Base-by-base conservation (phyloP, 192 early-diverging fungal species). In the Obelidium mucronatum region DNA sequence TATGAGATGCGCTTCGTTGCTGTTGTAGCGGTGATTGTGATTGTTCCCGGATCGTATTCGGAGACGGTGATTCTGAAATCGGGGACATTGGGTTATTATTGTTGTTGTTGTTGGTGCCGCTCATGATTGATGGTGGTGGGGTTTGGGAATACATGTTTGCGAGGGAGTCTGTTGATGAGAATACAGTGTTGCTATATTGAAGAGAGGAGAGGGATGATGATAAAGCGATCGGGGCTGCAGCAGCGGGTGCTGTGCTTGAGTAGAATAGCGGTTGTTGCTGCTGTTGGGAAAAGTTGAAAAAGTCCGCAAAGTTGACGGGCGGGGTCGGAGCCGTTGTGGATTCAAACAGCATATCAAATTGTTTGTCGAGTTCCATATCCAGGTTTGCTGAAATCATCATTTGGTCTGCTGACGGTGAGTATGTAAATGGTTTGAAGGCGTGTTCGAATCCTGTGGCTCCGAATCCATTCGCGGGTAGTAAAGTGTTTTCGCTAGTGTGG, bases 121-220 rank as follows among this genome's bases (percentile, higher is more conserved):
- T n/a, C 15, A 52, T 17, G 15, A 13, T 52, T 52, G 51, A 15
- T n/a, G 64, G 2, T 1, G 67, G 67, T 24, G 67, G 67, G 22
- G 67, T 69, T 36, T 69, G 67, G 42, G 67, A 69, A 51, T 52
- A 53, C 48, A 54, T 31, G 24, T 48, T 53, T 54, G 67, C 24
- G 26, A 69, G 24, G 33, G 35, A 40, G 19, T 24, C 67, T 33
- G 52, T 69, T 30, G 42, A 34, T 24, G 42, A 33, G 48, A 69
- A 69, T 26, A 40, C 67, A 53, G 67, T 54, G 44, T 69, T 69
- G 67, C 11, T 26, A 30, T 69, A 69, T 53, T 69, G 67, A 4
- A 53, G 48, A 2, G 42, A 33, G 11, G 24, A 34, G 8, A 53
- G 67, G 4, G 42, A 34, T 1, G 24, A 8, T 22, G 30, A 33